Percentiles rank a stretch among this genome's conserved stretches.
These are phyloP conservation scores for Chlamydomonas reinhardtii DNA, from an alignment of 163 green algal genomes.

Conservation along the genomic window DNA sequence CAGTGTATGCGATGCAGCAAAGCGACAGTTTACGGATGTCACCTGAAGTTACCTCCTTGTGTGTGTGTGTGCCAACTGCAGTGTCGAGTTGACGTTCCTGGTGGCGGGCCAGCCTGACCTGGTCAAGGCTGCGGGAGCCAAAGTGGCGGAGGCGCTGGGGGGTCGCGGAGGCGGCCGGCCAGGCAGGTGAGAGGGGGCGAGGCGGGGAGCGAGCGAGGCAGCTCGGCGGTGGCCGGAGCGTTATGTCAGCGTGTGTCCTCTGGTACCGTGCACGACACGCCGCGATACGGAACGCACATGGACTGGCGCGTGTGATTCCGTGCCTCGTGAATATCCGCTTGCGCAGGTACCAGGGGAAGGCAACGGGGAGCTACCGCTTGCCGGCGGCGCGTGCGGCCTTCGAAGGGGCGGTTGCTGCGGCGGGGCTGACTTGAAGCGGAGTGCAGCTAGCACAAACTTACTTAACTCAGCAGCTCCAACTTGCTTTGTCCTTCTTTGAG, in stretches of 20 bases:
- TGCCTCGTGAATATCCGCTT: background rate
- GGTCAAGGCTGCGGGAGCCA: background rate
- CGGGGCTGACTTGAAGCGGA: background rate
- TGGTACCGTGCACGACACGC: too few relatives aligned
- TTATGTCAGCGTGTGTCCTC: background rate
- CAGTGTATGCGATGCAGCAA: too few relatives aligned
- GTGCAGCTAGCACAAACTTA: too few relatives aligned
- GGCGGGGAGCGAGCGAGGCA: too few relatives aligned
- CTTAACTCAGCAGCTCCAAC: too few relatives aligned
- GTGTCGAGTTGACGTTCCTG: slow-evolving; percentile 31
- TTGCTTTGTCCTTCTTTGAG: too few relatives aligned
- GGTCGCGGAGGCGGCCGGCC: slow-evolving; percentile 26
- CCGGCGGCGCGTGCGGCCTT: background rate
- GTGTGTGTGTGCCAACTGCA: background rate
- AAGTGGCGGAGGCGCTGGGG: slow-evolving; percentile 40
- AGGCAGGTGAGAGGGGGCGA: slow-evolving; percentile 18
- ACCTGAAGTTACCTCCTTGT: too few relatives aligned
- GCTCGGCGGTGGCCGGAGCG: too few relatives aligned
- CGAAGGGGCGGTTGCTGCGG: background rate
- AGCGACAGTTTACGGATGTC: too few relatives aligned
- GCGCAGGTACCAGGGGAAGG: slow-evolving; percentile 39
- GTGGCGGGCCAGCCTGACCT: slow-evolving; percentile 24
- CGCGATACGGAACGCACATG: too few relatives aligned
- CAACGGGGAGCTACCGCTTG: background rate
- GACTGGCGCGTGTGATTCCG: background rate